phyloP scores from a whole-genome alignment of 2,329 filamentous ascomycete species.

The Fusarium sp. region DNA sequence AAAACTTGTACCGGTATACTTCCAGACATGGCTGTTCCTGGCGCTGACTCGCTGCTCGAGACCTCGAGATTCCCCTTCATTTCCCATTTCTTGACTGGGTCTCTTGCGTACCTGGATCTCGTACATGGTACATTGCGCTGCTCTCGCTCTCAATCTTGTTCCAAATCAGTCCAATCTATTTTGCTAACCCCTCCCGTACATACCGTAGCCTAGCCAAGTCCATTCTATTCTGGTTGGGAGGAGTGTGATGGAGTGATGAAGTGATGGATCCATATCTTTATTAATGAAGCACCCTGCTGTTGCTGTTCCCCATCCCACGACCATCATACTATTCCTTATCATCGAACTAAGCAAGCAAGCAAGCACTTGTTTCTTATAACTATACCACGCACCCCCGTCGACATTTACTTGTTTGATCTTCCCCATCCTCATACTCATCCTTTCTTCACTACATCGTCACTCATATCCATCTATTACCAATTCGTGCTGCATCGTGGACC shows the following conservation, averaged over 20 bases:
- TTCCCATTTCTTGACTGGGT: conserved; percentile 30
- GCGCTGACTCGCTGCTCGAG: conserved; percentile 38
- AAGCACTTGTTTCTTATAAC: conserved; percentile 24
- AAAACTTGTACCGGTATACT: conserved; percentile 32
- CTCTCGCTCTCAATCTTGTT: background rate
- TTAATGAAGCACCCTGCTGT: conserved; percentile 40
- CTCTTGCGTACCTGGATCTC: conserved; percentile 32
- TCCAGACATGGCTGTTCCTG: conserved; percentile 32
- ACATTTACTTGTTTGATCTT: background rate
- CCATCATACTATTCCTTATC: conserved; percentile 37
- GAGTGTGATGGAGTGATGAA: too few relatives aligned
- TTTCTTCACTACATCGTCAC: conserved; percentile 11
- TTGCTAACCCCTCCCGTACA: conserved; percentile 45
- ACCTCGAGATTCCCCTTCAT: conserved; percentile 37
- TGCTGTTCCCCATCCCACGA: background rate
- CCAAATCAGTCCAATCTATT: conserved; percentile 38
- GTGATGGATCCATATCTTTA: conserved; percentile 31
- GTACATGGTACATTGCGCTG: conserved; percentile 38
- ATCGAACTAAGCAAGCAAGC: background rate
- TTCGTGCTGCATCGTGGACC: conserved; percentile 19
- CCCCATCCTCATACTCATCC: conserved; percentile 6
- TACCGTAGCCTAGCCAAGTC: conserved; percentile 7
- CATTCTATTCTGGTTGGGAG: conserved; percentile 15
- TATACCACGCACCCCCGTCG: conserved; percentile 28
- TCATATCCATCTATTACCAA: conserved; percentile 7